Percentiles rank a stretch among this genome's conserved stretches.
Evolutionary conservation across 108 stramenopile species (phyloP).

Genomic region (Discostella pseudostelligera): DNA sequence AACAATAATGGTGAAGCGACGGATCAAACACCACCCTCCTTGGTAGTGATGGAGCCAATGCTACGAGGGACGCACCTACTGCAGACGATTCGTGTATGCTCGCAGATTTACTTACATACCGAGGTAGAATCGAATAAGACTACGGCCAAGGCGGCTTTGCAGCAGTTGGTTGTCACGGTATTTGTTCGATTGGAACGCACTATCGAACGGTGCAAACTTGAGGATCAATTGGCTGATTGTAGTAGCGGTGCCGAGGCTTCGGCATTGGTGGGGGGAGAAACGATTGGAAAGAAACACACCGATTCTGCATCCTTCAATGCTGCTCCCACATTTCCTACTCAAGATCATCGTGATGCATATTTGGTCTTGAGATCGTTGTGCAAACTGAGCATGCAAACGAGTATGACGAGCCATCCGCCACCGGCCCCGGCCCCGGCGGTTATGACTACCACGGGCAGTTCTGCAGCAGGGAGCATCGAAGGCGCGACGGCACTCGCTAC

Average conservation of each 20-base stretch:
- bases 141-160: constrained; percentile 93
- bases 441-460: constrained; percentile 10
- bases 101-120: constrained; percentile 91
- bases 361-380: constrained; percentile 93
- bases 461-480: background rate
- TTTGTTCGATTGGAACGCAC: constrained; percentile 82
- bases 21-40: no score
- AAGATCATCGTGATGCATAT: constrained; percentile 94
- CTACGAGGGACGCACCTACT: constrained; percentile 87
- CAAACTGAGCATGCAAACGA: constrained; percentile 88
- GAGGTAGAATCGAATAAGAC: constrained; percentile 84
- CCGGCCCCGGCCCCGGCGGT: constrained; percentile 6
- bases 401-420: background rate
- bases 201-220: constrained; percentile 16
- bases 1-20: no score
- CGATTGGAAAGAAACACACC: background rate
- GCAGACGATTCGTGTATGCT: constrained; percentile 88
- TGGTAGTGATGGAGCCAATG: constrained; percentile 45
- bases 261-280: constrained; percentile 3
- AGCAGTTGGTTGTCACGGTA: constrained; percentile 90
- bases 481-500: background rate
- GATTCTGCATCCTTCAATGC: constrained; percentile 2
- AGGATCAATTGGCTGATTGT: constrained; percentile 18
- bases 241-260: background rate
- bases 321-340: constrained; percentile 66